Base-by-base conservation (phyloP, 352 stramenopile species). In the Globisporangium uncinulatum region DNA sequence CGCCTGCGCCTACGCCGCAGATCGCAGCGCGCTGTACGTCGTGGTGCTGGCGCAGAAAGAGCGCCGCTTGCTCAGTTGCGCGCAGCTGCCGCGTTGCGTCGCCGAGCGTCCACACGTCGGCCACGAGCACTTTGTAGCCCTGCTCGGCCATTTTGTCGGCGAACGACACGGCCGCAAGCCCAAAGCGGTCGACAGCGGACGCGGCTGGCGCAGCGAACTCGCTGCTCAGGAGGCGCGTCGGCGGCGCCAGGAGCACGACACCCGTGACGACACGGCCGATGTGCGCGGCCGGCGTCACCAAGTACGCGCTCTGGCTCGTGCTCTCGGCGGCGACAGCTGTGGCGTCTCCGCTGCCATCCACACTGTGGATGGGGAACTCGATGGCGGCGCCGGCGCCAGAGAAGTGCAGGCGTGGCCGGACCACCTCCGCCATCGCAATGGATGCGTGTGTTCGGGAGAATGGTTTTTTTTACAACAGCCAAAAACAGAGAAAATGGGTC, bases 81-180 rank as follows among this genome's bases (percentile, higher is more conserved):
- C 55, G 56, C 48, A 72, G 57, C 24, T 76, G 65, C n/a, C 75
- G 19, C 0, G 14, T 43, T 0, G 64, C 54, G 1, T 57, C 65
- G 17, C 43, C 36, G 29, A 29, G 37, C 50, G 3, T 47, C 59
- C 32, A 76, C 31, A 83, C 50, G 59, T 83, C 70, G 53, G 90
- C 56, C 51, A 90, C 81, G 45, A 94, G 61, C 53, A 95, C 83
- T 58, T 95, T 94, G 68, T 94, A 95, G 52, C 83, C 83, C 61
- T 95, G 86, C 56, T 95, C 86, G 4, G 83, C 83, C 50, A 95
- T 65, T 46, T 93, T 92, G 62, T 95, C 86, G 5, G 86, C 86
- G 61, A 94, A 95, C 5, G 80, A 82, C 52, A 88, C 65, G 44
- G 67, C 73, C 19, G 79, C 76, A 41, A 88, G 70, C 0, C 75